These are phyloP conservation scores for Aureobasidium sp. DNA, from an alignment of 2,329 filamentous ascomycete genomes.

Conservation along the genomic window DNA sequence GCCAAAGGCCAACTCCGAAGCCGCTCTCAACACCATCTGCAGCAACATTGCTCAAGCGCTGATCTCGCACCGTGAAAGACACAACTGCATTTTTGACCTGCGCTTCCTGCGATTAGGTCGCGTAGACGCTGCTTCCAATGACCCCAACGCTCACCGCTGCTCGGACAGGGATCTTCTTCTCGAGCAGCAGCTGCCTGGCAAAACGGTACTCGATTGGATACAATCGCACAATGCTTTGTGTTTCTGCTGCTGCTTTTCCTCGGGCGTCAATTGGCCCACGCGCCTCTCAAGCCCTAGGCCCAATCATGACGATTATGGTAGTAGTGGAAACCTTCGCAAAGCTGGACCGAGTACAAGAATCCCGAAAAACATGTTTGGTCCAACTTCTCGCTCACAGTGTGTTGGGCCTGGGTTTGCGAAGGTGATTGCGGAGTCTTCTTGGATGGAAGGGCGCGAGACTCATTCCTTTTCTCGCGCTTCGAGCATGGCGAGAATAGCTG, in stretches of 20 bases:
- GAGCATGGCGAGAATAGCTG: not conserved
- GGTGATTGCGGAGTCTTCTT: too few species aligned
- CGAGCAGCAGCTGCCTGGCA: not conserved
- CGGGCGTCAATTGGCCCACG: not conserved
- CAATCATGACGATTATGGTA: not conserved
- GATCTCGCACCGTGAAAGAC: not conserved
- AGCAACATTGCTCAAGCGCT: not conserved
- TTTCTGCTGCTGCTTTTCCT: not conserved
- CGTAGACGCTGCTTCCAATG: not conserved
- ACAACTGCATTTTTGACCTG: not conserved
- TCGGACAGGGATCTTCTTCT: not conserved
- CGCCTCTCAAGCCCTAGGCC: not conserved
- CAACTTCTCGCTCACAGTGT: too few species aligned
- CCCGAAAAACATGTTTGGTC: not conserved
- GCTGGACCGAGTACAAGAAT: too few species aligned
- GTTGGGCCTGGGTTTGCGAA: too few species aligned
- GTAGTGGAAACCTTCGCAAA: not conserved
- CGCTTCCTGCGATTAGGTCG: not conserved
- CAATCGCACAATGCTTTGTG: not conserved
- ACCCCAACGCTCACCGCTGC: not conserved
- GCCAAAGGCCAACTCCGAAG: not conserved
- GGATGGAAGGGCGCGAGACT: not conserved
- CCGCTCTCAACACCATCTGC: not conserved
- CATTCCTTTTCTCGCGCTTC: not conserved
- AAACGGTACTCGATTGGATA: not conserved